Percentiles rank a stretch among this genome's conserved stretches.
Conservation (phyloP, 2,329 filamentous ascomycete species). For the Xylaria sp. region DNA sequence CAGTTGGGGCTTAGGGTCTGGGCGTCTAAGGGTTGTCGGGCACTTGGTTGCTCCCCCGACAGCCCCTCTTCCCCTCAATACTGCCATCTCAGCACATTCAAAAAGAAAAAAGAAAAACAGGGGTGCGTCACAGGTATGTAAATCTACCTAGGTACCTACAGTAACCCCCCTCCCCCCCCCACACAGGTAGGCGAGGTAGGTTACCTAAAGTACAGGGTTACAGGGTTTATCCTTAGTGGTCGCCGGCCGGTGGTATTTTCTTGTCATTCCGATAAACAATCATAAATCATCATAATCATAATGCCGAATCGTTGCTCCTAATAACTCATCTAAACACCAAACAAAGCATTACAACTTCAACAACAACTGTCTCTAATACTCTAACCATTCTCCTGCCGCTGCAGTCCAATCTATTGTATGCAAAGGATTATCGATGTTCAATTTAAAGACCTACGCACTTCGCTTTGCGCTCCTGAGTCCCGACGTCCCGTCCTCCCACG, state of each 20-base stretch:
- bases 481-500: not conserved
- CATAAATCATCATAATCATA: not conserved
- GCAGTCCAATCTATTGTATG: not conserved
- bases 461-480: not conserved
- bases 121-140: too few species aligned
- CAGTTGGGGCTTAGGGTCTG: not conserved
- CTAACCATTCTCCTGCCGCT: not conserved
- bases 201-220: too few species aligned
- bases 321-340: slow-evolving; percentile 3
- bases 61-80: slow-evolving; percentile 22
- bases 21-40: not conserved
- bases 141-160: too few species aligned
- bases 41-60: slow-evolving; percentile 19
- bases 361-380: not conserved
- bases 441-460: not conserved
- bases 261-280: slow-evolving; percentile 18
- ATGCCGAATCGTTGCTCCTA: too few species aligned
- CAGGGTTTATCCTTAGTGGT: slow-evolving; percentile 6
- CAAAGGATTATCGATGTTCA: not conserved
- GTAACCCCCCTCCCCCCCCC: too few species aligned
- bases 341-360: not conserved
- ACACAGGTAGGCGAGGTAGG: too few species aligned
- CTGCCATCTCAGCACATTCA: not conserved
- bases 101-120: not conserved
- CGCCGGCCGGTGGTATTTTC: not conserved